phyloP scores from a whole-genome alignment of 179 eudicot species.

The Beta macrorhiza region DNA sequence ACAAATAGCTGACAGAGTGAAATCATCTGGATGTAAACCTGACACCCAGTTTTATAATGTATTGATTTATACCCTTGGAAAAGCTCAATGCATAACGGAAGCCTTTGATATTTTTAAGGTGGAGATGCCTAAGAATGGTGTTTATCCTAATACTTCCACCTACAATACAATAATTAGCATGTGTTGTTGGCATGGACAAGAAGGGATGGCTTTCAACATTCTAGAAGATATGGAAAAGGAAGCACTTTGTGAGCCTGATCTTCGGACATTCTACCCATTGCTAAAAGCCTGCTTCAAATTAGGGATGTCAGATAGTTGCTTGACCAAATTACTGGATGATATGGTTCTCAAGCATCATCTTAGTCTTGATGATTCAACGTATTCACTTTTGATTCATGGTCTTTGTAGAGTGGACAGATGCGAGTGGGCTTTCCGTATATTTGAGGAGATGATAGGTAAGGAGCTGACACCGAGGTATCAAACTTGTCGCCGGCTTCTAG shows the following conservation, averaged over 20 bases:
- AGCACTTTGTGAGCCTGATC: slow-evolving; percentile 65
- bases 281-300: slow-evolving; percentile 65
- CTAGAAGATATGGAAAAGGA: slow-evolving; percentile 55
- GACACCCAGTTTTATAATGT: slow-evolving; percentile 80
- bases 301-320: slow-evolving; percentile 35
- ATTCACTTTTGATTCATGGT: slow-evolving; percentile 77
- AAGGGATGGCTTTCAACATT: slow-evolving; percentile 47
- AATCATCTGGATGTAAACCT: slow-evolving; percentile 54
- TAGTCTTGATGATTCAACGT: slow-evolving; percentile 66
- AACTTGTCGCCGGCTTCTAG: slow-evolving; percentile 66
- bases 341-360: slow-evolving; percentile 74
- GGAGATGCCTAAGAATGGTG: slow-evolving; percentile 59
- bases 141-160: slow-evolving; percentile 65
- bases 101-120: slow-evolving; percentile 56
- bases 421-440: slow-evolving; percentile 63
- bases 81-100: slow-evolving; percentile 48
- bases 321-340: slow-evolving; percentile 57
- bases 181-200: slow-evolving; percentile 58
- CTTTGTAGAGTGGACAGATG: slow-evolving; percentile 59
- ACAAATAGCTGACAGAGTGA: slow-evolving; percentile 51
- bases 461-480: slow-evolving; percentile 54
- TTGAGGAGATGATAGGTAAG: slow-evolving; percentile 69
- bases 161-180: slow-evolving; percentile 75
- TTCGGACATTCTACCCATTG: slow-evolving; percentile 72
- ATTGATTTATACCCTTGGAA: slow-evolving; percentile 64